Evolutionary conservation across 2,329 filamentous ascomycete genomes (phyloP).

Genomic region (Colletotrichum sp.): DNA sequence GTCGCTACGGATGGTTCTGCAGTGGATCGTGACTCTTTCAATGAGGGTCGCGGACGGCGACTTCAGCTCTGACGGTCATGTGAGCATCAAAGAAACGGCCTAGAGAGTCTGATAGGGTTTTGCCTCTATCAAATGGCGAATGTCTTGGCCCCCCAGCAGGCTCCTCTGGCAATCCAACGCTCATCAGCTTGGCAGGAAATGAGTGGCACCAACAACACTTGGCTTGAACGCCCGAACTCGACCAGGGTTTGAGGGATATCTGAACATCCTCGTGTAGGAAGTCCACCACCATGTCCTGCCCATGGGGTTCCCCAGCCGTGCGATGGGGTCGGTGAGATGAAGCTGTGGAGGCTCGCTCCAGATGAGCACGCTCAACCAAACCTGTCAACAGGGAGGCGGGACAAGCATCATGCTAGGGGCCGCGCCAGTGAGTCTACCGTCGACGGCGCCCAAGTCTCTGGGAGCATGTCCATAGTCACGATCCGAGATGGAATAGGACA

Average conservation of each 20-base stretch:
- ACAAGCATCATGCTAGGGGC: neutral
- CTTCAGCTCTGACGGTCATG: neutral
- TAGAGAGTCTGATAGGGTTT: neutral
- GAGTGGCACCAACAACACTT: neutral
- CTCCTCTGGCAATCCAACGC: neutral
- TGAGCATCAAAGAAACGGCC: neutral
- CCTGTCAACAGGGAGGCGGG: neutral
- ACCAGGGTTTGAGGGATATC: neutral
- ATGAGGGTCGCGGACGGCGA: neutral
- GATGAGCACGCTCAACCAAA: neutral
- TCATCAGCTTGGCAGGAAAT: neutral
- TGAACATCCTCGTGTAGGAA: neutral
- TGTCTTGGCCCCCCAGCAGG: neutral
- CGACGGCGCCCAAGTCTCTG: neutral
- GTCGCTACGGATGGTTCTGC: neutral
- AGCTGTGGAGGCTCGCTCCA: neutral
- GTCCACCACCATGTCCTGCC: neutral
- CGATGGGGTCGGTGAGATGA: neutral
- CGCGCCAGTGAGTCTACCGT: neutral
- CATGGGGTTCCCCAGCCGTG: neutral
- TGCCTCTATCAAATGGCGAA: neutral
- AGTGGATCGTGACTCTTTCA: neutral
- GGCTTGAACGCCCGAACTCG: neutral
- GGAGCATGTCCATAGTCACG: neutral
- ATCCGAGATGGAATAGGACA: neutral